Base-by-base conservation (phyloP, 345 rosid species). In the Mallotus nudiflorus region DNA sequence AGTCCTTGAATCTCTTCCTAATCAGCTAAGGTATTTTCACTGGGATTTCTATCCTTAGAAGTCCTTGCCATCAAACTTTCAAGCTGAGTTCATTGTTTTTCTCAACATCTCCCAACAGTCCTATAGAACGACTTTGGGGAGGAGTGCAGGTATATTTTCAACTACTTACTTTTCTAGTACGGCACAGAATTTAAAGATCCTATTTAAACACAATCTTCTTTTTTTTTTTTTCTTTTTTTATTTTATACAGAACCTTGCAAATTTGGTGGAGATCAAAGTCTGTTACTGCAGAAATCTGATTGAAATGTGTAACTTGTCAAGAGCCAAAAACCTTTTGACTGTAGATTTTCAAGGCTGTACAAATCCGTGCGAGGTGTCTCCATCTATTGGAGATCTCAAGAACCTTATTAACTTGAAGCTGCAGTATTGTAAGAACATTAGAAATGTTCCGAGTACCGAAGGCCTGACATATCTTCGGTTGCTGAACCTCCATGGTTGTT, bases 11-110 rank as follows among this genome's bases (percentile, higher is more conserved):
- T 39, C 19, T 56, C 59, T 68, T 15, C 61, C 66, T 1, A 0
- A 40, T 14, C 35, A 19, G 14, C 50, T 77, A 8, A 62, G 39
- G 11, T 63, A 28, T 46, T 48, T 78, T 12, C 45, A 33, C 13
- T 78, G 81, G 77, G 13, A 33, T 19, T 28, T 12, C n/a, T 58
- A 14, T 33, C 63, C 63, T 58, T 1, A 31, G 63, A 58, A 58
- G 19, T 31, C 63, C 51, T 63, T 55, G 49, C 69, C 61, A 42
- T 64, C 63, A 42, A 64, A 49, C 27, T 54, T 54, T 62, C 24
- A 8, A 19, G 35, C 75, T 1, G 54, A 54, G 5, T 63, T 53
- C 55, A 63, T 64, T 3, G 68, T 64, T 7, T 27, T 11, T 13
- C 62, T 72, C 16, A 28, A 40, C 33, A 50, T 72, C 40, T 37